phyloP scores from a whole-genome alignment of 441 rosid species.

The Populus hybrid region DNA sequence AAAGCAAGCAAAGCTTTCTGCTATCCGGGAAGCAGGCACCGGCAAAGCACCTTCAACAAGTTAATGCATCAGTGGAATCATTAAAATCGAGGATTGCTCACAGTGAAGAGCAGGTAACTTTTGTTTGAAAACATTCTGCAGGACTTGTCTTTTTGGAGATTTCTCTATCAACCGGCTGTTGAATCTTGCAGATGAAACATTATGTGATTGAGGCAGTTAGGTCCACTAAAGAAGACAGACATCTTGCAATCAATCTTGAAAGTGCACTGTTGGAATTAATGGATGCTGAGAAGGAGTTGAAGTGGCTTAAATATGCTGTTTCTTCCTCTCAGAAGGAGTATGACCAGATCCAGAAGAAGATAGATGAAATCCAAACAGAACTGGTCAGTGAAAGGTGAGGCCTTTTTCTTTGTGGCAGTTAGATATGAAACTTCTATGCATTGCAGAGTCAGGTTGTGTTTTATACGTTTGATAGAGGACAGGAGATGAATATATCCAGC shows the following conservation, averaged over 20 bases:
- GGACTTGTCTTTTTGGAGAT: not conserved
- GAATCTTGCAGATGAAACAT: constrained; percentile 65
- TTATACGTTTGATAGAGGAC: not conserved
- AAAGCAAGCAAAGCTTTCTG: constrained; percentile 65
- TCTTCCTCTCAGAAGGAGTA: constrained; percentile 77
- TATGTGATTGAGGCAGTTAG: constrained; percentile 60
- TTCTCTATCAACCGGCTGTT: not conserved
- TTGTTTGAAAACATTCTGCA: not conserved
- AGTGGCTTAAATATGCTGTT: constrained; percentile 75
- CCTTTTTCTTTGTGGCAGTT: constrained; percentile 1
- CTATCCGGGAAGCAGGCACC: constrained; percentile 81
- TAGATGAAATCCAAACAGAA: constrained; percentile 49
- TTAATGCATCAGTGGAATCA: constrained; percentile 55
- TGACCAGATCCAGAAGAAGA: constrained; percentile 65
- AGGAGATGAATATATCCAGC: not conserved
- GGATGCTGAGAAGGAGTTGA: constrained; percentile 85
- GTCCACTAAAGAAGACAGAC: constrained; percentile 71
- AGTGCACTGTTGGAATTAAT: constrained; percentile 69
- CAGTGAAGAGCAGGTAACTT: constrained; percentile 71
- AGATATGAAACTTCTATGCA: not conserved
- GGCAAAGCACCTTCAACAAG: constrained; percentile 74
- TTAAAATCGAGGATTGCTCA: constrained; percentile 55
- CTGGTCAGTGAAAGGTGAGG: constrained; percentile 65
- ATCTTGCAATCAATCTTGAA: constrained; percentile 57
- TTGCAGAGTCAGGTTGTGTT: not conserved